phyloP scores from a whole-genome alignment of 2,329 filamentous ascomycete genomes.

The Calonectria montana region DNA sequence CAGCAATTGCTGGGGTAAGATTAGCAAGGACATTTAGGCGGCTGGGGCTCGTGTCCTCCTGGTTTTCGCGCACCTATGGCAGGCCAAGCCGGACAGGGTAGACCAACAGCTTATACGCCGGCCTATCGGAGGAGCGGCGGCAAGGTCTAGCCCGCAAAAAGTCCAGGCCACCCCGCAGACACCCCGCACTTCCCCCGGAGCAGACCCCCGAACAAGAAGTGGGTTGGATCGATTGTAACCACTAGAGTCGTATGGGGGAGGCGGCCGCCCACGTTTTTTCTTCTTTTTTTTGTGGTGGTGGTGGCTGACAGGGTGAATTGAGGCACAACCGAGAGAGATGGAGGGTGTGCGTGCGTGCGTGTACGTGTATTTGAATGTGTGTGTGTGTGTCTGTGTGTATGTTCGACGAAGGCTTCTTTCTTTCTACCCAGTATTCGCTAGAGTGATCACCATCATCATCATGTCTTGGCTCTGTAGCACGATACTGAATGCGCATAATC shows the following conservation, averaged over 20 bases:
- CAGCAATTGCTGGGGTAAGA: constrained; percentile 15
- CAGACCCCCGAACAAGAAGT: not conserved
- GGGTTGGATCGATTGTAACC: not conserved
- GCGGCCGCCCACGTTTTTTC: too few relatives aligned
- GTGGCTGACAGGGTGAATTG: too few relatives aligned
- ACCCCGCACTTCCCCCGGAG: constrained; percentile 24
- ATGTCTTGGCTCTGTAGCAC: too few relatives aligned
- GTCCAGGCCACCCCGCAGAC: constrained; percentile 16
- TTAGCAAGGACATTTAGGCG: constrained; percentile 31
- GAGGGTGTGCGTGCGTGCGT: too few relatives aligned
- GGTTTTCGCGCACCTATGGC: constrained; percentile 35
- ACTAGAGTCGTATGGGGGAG: not conserved
- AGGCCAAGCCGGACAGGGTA: not conserved
- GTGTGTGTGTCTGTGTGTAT: too few relatives aligned
- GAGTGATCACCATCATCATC: too few relatives aligned
- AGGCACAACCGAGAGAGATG: too few relatives aligned
- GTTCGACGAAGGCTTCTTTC: too few relatives aligned
- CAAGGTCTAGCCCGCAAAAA: not conserved
- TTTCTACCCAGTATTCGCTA: too few relatives aligned
- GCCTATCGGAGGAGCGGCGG: constrained; percentile 6
- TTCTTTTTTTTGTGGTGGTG: too few relatives aligned
- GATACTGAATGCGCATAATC: too few relatives aligned
- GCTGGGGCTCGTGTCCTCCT: constrained; percentile 32
- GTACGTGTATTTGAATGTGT: too few relatives aligned
- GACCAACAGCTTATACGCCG: constrained; percentile 15